These are phyloP conservation scores for Calonectria naviculata DNA, from an alignment of 2,329 filamentous ascomycete species.

Conservation along the genomic window DNA sequence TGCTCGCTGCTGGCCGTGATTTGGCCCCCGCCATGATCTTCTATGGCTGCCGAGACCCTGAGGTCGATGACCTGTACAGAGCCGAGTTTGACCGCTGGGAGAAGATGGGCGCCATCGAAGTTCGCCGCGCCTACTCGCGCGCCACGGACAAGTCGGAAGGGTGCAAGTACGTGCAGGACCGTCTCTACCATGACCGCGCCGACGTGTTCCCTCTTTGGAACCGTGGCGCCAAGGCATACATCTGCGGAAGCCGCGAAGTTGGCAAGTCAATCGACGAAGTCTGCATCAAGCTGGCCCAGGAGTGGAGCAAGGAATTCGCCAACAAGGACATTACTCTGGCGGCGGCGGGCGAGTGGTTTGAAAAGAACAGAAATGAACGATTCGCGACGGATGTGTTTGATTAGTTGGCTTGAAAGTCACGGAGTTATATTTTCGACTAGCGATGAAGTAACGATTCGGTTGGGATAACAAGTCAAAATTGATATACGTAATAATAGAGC, in stretches of 20 bases:
- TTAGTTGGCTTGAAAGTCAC: slow-evolving; percentile 37
- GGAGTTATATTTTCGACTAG: not conserved
- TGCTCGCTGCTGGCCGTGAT: slow-evolving; percentile 59
- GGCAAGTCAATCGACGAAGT: slow-evolving; percentile 59
- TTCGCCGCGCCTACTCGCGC: slow-evolving; percentile 67
- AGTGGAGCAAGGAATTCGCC: slow-evolving; percentile 40
- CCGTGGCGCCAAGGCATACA: slow-evolving; percentile 65
- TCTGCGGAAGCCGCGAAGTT: slow-evolving; percentile 70
- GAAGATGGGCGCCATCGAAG: slow-evolving; percentile 56
- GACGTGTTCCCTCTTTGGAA: slow-evolving; percentile 53
- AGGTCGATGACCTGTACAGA: slow-evolving; percentile 69
- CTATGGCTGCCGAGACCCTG: slow-evolving; percentile 69
- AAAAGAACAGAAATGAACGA: slow-evolving; percentile 62
- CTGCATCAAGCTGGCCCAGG: slow-evolving; percentile 48
- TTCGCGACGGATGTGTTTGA: slow-evolving; percentile 73
- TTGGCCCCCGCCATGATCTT: slow-evolving; percentile 74
- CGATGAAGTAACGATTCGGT: not conserved
- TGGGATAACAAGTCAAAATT: not conserved
- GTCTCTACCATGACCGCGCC: slow-evolving; percentile 49
- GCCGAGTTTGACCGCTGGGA: slow-evolving; percentile 71
- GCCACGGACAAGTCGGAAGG: slow-evolving; percentile 55
- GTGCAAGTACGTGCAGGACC: slow-evolving; percentile 60
- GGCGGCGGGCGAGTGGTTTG: slow-evolving; percentile 58
- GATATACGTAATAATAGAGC: not conserved
- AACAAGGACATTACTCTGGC: slow-evolving; percentile 48